A percentile compares a stretch with the other conserved stretches of the same genome.
These are phyloP conservation scores for Chaetomiaceae sp. DNA, from an alignment of 2,329 filamentous ascomycete genomes.

Conservation along the genomic window DNA sequence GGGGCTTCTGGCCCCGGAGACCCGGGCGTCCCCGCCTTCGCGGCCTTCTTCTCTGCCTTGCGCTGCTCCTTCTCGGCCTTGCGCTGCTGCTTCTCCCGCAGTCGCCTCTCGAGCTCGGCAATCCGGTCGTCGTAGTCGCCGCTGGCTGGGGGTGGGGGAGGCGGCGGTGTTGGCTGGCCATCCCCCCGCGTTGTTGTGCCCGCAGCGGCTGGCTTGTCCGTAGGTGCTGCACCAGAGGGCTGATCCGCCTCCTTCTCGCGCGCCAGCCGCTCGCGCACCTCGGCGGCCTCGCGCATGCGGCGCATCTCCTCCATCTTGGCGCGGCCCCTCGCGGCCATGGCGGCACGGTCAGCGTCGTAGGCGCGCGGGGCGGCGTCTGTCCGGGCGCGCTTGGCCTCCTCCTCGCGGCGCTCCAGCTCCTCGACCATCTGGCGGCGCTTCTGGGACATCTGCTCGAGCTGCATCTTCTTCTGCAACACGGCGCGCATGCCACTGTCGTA, in stretches of 20 bases:
- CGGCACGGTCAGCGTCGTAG: constrained; percentile 30
- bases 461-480: constrained; percentile 61
- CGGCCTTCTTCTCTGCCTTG: constrained; percentile 32
- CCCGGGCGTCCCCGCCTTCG: constrained; percentile 25
- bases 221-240: not conserved
- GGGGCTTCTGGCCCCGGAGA: constrained; percentile 7
- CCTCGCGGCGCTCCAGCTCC: constrained; percentile 50
- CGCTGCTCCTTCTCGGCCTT: constrained; percentile 41
- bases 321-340: constrained; percentile 33
- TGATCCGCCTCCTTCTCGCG: constrained; percentile 12
- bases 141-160: not conserved
- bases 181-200: not conserved
- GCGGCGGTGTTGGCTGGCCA: not conserved
- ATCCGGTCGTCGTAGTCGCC: constrained; percentile 34
- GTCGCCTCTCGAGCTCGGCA: constrained; percentile 40
- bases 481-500: constrained; percentile 77
- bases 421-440: constrained; percentile 74
- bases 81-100: constrained; percentile 36
- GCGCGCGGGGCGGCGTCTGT: constrained; percentile 13
- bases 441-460: constrained; percentile 69
- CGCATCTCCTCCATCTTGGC: constrained; percentile 37
- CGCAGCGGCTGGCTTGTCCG: not conserved
- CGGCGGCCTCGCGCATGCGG: constrained; percentile 38
- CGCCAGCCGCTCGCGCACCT: constrained; percentile 36
- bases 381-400: constrained; percentile 63